Evolutionary conservation across 768 basidiomycete species (phyloP).

Genomic region (Phaffia tasmanica): DNA sequence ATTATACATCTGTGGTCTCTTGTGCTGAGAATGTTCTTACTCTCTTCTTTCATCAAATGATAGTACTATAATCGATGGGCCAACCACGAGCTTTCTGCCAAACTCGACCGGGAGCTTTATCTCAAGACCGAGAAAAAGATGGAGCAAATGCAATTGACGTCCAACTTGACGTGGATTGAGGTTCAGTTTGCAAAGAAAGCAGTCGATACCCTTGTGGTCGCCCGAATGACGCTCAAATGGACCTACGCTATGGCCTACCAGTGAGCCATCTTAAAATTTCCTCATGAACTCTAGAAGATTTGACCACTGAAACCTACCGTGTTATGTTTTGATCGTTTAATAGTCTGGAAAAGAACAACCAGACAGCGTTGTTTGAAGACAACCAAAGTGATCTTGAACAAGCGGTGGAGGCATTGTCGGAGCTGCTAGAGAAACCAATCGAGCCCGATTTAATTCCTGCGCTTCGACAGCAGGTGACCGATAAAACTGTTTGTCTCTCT

Average conservation of each 20-base stretch:
- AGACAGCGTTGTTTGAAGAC: constrained; percentile 93
- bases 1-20: neutral
- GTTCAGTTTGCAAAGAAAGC: constrained; percentile 99
- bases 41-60: neutral
- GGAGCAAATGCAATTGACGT: constrained; percentile 96
- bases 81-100: constrained; percentile 98
- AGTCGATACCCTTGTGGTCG: constrained; percentile 80
- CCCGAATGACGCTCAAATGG: constrained; percentile 91
- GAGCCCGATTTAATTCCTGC: constrained; percentile 70
- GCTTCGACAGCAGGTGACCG: constrained; percentile 82
- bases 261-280: constrained; percentile 29
- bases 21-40: neutral
- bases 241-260: constrained; percentile 99
- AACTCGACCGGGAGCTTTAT: constrained; percentile 83
- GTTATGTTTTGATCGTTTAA: neutral
- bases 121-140: constrained; percentile 98
- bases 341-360: constrained; percentile 63
- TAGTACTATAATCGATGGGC: constrained; percentile 99
- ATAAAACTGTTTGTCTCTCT: constrained; percentile 65
- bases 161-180: constrained; percentile 92
- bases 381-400: constrained; percentile 92
- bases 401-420: constrained; percentile 89
- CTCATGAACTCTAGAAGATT: neutral
- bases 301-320: neutral
- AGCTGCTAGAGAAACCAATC: constrained; percentile 80